phyloP scores from a whole-genome alignment of 192 early-diverging fungal genomes.

The Coemansia sp. region DNA sequence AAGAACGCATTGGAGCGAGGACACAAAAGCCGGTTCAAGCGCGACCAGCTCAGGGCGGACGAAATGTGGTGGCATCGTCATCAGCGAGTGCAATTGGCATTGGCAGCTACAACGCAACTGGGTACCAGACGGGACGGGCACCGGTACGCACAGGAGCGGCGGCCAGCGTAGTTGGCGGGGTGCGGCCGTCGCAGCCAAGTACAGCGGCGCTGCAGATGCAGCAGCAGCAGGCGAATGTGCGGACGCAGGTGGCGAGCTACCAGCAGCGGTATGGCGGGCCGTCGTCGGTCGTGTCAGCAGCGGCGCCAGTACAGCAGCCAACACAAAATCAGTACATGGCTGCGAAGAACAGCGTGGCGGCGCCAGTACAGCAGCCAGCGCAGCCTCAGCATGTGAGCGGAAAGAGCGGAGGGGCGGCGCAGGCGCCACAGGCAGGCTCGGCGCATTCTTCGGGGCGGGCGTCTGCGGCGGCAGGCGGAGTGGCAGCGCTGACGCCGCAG shows the following conservation, averaged over 20 bases:
- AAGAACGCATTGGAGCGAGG: not conserved
- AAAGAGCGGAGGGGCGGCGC: slow-evolving; percentile 6
- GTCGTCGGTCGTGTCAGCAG: slow-evolving; percentile 45
- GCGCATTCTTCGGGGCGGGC: slow-evolving; percentile 13
- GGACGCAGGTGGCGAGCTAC: slow-evolving; percentile 42
- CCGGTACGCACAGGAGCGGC: slow-evolving; percentile 39
- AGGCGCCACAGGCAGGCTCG: slow-evolving; percentile 6
- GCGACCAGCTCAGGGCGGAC: slow-evolving; percentile 7
- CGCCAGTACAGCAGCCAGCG: not conserved
- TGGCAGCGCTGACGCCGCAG: slow-evolving; percentile 59
- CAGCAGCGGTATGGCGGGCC: slow-evolving; percentile 45
- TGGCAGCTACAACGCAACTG: slow-evolving; percentile 32
- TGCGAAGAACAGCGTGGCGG: too few species aligned
- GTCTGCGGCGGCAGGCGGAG: slow-evolving; percentile 25
- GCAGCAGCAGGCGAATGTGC: slow-evolving; percentile 34
- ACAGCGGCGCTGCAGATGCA: slow-evolving; percentile 23
- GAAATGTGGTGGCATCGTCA: slow-evolving; percentile 20
- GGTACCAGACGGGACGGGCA: slow-evolving; percentile 23
- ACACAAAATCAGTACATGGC: too few species aligned
- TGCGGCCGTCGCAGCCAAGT: slow-evolving; percentile 23
- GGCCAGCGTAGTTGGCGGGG: slow-evolving; percentile 36
- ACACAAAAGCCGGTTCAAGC: slow-evolving; percentile 13
- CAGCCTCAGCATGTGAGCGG: not conserved
- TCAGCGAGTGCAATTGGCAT: slow-evolving; percentile 51
- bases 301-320: slow-evolving; percentile 10